These are phyloP conservation scores for Tritrichomonas musculus DNA, from an alignment of 208 protist genomes.

Conservation along the genomic window DNA sequence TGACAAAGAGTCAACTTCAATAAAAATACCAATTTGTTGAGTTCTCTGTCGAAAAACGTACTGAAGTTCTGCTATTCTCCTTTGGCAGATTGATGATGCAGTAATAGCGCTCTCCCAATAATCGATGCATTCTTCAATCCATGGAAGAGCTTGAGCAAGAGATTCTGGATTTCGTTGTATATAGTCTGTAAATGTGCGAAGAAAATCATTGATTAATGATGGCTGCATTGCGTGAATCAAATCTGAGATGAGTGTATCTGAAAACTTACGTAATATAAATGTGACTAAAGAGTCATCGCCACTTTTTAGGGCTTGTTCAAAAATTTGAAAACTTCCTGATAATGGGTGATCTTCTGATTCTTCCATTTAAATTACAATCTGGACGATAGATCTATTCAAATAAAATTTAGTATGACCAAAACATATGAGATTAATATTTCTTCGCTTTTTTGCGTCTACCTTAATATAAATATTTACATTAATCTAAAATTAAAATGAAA, in stretches of 20 bases:
- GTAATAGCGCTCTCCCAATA: background rate
- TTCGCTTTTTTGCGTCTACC: too few species aligned
- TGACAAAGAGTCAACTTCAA: background rate
- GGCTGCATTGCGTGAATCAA: background rate
- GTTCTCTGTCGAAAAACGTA: background rate
- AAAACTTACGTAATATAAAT: background rate
- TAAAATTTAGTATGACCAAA: too few species aligned
- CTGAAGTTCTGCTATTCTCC: background rate
- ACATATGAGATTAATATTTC: too few species aligned
- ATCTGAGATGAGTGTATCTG: background rate
- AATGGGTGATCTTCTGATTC: too few species aligned
- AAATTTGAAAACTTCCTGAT: background rate
- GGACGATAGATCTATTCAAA: too few species aligned
- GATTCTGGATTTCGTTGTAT: background rate
- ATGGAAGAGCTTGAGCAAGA: background rate
- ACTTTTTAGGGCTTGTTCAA: background rate
- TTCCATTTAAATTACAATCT: too few species aligned
- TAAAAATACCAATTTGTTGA: constrained; percentile 24
- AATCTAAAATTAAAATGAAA: too few species aligned
- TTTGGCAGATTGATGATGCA: background rate
- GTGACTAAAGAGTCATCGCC: background rate
- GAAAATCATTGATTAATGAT: background rate
- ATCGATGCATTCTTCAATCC: constrained; percentile 1
- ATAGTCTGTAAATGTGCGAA: background rate
- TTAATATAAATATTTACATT: too few species aligned